Evolutionary conservation across 495 filamentous ascomycete genomes (phyloP), one percentile per base, ranked within the genome.

Genomic region (Margaritispora aquatica): DNA sequence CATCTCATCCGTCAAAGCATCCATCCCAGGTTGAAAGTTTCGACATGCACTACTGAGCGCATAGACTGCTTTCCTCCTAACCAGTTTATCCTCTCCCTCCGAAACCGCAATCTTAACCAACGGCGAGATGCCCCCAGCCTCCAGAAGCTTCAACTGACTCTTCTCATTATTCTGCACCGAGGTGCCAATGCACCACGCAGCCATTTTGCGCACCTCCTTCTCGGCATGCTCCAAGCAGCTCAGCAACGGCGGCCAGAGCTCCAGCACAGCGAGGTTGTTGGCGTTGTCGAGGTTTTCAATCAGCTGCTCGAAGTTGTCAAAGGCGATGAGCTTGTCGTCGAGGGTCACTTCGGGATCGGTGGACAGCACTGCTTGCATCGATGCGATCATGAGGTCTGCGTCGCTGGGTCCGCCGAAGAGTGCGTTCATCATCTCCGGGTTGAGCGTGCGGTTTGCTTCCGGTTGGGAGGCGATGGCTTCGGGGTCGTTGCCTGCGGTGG

Each of bases 271-370:
- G 55, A 96, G 76, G 70, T 96, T 92, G 76, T 96, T 97, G 49
- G 94, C 92, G 73, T 97, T 98, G 76, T 98, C 94, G 60, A 97
- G 81, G 38, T 77, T 80, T 75, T 96, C 94, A 63, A 97, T 85
- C 41, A 97, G 75, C 69, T 95, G 87, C 75, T 97, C 92, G 53
- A 97, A 88, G 75, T 97, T 96, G 79, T 98, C 94, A 71, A 97
- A 96, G 27, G 95, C 95, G 50, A 83, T 84, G 36, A 96, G 69
- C 71, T 89, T 89, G 70, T 93, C 83, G 44, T 92, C 85, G 57
- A 95, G 76, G 7, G 82, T 77, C 29, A 84, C 68, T 19, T 75
- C 76, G 4, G 79, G 70, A 63, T 90, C 82, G 4, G 81, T 68
- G 0, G 78, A 83, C 20, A 74, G 75, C 57, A 97, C 82, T 29